Evolutionary conservation across 148 eudicot species (phyloP).

Genomic region (Camellia granthamiana): DNA sequence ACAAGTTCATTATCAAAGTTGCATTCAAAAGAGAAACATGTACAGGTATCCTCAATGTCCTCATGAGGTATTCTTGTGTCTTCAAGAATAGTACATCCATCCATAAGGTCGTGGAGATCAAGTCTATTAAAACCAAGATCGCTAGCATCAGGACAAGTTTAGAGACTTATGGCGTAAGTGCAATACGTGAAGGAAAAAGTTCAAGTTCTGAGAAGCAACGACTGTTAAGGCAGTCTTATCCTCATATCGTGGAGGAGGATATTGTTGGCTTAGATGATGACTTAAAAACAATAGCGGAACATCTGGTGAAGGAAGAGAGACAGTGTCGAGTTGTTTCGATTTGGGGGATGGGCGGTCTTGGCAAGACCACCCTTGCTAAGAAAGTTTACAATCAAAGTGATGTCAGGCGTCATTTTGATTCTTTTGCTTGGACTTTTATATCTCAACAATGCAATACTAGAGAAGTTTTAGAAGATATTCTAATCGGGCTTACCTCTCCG

Average conservation of each 20-base stretch:
- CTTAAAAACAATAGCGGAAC: too few species aligned
- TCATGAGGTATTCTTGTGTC: neutral
- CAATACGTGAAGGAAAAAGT: neutral
- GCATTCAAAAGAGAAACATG: neutral
- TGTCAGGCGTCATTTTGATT: conserved; percentile 10
- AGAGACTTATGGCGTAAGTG: neutral
- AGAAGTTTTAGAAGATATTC: conserved; percentile 12
- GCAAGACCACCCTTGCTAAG: conserved; percentile 23
- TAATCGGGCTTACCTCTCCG: conserved; percentile 10
- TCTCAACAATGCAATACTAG: conserved; percentile 21
- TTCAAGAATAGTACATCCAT: neutral
- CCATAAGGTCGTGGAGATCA: neutral
- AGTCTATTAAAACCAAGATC: neutral
- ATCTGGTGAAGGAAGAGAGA: too few species aligned
- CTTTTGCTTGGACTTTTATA: conserved; percentile 24
- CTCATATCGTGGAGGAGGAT: neutral
- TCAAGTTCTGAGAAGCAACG: neutral
- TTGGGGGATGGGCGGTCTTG: conserved; percentile 24
- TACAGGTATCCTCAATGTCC: neutral
- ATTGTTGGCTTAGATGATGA: too few species aligned
- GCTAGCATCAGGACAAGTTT: neutral
- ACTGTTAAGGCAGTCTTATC: neutral
- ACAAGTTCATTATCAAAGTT: conserved; percentile 10
- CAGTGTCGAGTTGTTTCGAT: conserved; percentile 10
- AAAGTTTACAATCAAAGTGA: conserved; percentile 11